These are phyloP conservation scores for Postia placenta DNA, from an alignment of 768 basidiomycete species.

Conservation along the genomic window DNA sequence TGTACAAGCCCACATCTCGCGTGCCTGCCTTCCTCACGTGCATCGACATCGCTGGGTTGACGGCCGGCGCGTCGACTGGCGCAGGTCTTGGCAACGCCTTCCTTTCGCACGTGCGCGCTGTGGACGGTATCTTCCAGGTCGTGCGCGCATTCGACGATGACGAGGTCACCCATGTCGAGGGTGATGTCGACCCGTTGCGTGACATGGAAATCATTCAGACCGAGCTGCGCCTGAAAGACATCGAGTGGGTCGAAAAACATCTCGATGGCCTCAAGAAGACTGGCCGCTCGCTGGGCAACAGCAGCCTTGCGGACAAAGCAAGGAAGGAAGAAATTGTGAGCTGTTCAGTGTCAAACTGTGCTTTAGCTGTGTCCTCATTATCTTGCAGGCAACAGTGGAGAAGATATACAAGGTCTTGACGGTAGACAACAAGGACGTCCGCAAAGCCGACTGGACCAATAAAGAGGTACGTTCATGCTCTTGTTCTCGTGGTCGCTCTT, in stretches of 20 bases:
- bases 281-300: slow-evolving; percentile 65
- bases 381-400: slow-evolving; percentile 68
- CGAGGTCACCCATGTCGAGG: slow-evolving; percentile 99
- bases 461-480: slow-evolving; percentile 72
- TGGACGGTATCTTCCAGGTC: slow-evolving; percentile 99
- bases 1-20: slow-evolving; percentile 83
- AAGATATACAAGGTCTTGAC: slow-evolving; percentile 76
- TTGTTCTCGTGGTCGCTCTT: not conserved
- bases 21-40: slow-evolving; percentile 95
- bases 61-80: slow-evolving; percentile 95
- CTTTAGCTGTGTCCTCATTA: slow-evolving; percentile 2
- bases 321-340: slow-evolving; percentile 93
- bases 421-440: slow-evolving; percentile 81
- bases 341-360: not conserved
- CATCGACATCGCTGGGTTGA: slow-evolving; percentile 97
- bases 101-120: slow-evolving; percentile 94
- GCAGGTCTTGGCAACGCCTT: slow-evolving; percentile 98
- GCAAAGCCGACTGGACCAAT: slow-evolving; percentile 91
- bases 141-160: slow-evolving; percentile 98
- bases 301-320: slow-evolving; percentile 85
- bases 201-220: slow-evolving; percentile 98
- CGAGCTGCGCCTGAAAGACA: slow-evolving; percentile 93
- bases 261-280: slow-evolving; percentile 73
- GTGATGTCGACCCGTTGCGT: slow-evolving; percentile 90
- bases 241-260: slow-evolving; percentile 96